These are phyloP conservation scores for Malassezia arunalokei DNA, from an alignment of 1,284 basidiomycete species.

Conservation along the genomic window DNA sequence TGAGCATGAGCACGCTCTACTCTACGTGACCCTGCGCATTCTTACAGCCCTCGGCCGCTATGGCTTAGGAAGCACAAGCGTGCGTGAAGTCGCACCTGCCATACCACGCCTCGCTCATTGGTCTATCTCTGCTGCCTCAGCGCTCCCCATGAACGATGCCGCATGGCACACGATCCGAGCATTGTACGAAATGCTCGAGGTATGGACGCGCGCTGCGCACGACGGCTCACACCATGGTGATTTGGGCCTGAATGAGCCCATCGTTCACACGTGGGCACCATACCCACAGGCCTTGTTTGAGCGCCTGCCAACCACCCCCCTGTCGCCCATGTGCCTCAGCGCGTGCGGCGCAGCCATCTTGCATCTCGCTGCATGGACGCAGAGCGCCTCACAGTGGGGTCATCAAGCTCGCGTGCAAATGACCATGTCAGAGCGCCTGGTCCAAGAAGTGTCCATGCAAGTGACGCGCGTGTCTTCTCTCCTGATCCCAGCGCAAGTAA, in stretches of 20 bases:
- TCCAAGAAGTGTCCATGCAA: not conserved
- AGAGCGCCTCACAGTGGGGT: not conserved
- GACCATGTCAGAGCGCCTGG: not conserved
- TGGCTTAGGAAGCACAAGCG: conserved; percentile 60
- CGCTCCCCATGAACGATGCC: not conserved
- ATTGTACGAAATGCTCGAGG: conserved; percentile 4
- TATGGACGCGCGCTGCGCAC: conserved; percentile 14
- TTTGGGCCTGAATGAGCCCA: conserved; percentile 10
- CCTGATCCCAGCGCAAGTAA: not conserved
- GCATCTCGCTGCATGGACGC: conserved; percentile 9
- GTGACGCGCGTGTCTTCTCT: not conserved
- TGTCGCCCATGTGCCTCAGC: not conserved
- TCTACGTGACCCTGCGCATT: conserved; percentile 56
- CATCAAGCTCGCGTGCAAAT: not conserved
- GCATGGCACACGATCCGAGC: not conserved
- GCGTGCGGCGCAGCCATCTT: not conserved
- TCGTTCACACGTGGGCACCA: conserved; percentile 5
- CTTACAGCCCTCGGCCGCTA: conserved; percentile 62
- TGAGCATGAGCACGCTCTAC: conserved; percentile 47
- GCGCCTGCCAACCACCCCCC: not conserved
- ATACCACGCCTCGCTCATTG: conserved; percentile 21
- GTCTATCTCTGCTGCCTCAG: not conserved
- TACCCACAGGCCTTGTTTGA: not conserved
- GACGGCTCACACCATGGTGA: conserved; percentile 11
- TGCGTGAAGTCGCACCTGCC: conserved; percentile 45